phyloP scores from a whole-genome alignment of 345 rosid species.

The Ailanthus altissimus region DNA sequence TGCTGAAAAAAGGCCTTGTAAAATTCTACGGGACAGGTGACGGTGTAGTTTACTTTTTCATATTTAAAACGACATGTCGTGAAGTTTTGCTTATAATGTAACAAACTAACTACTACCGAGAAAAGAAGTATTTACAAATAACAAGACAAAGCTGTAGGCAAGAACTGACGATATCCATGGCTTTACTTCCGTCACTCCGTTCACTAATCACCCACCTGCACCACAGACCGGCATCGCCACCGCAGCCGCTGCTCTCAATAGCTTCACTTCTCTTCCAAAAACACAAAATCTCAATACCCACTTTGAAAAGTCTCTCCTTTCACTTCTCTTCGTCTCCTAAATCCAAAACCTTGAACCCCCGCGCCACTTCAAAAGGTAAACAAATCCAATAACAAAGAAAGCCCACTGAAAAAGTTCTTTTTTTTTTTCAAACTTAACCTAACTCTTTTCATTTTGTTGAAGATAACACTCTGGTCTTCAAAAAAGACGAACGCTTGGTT shows the following conservation, averaged over 20 bases:
- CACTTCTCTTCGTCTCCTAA: slow-evolving; percentile 35
- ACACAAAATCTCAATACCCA: slow-evolving; percentile 23
- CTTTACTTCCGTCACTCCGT: slow-evolving; percentile 40
- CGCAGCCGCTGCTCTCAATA: slow-evolving; percentile 6
- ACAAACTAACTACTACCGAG: too few relatives aligned
- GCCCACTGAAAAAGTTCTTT: neutral
- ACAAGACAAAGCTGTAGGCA: too few relatives aligned
- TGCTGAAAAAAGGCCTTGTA: too few relatives aligned
- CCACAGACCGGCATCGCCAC: slow-evolving; percentile 23
- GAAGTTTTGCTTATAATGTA: too few relatives aligned
- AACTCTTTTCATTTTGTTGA: slow-evolving; percentile 13
- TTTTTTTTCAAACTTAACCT: neutral
- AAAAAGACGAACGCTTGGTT: slow-evolving; percentile 59
- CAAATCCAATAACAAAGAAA: neutral
- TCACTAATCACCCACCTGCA: slow-evolving; percentile 34
- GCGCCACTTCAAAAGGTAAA: slow-evolving; percentile 45
- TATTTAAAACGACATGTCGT: too few relatives aligned
- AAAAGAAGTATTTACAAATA: too few relatives aligned
- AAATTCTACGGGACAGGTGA: too few relatives aligned
- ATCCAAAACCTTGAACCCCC: slow-evolving; percentile 40
- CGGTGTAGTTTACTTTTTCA: too few relatives aligned
- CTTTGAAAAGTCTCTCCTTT: slow-evolving; percentile 29
- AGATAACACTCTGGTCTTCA: slow-evolving; percentile 45
- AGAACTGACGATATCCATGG: too few relatives aligned
- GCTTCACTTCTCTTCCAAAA: slow-evolving; percentile 18